Percentiles rank a stretch among this genome's conserved stretches.
Conservation (phyloP, 225 moss, liverwort and hornwort species). For the Marchantia polymorpha region DNA sequence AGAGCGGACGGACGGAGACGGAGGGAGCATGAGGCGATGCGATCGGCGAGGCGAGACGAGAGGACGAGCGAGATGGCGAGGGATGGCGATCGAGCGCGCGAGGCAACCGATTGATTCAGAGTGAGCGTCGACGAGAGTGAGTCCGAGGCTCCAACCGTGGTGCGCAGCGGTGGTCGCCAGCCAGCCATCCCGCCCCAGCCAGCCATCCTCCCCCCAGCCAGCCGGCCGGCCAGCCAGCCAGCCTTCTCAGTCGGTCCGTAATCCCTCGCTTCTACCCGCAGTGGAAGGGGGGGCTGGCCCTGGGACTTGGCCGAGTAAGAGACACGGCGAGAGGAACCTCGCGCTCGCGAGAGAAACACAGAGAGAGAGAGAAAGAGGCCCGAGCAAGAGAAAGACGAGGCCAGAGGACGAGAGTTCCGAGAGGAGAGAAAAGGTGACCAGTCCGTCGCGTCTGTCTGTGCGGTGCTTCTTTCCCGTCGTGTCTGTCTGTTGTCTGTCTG, state of each 20-base stretch:
- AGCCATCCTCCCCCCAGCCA: too few species aligned
- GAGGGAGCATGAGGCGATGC: constrained; percentile 8
- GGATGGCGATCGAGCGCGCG: not conserved
- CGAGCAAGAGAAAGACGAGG: not conserved
- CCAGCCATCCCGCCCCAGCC: too few species aligned
- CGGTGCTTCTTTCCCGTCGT: constrained; percentile 16
- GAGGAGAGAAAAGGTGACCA: not conserved
- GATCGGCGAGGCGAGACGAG: constrained; percentile 1
- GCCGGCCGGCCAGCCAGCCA: too few species aligned
- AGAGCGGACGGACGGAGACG: constrained; percentile 19
- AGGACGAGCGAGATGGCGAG: not conserved
- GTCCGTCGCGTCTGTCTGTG: constrained; percentile 14
- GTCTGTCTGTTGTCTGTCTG: constrained; percentile 1
- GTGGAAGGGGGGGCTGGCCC: not conserved
- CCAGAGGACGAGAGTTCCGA: not conserved
- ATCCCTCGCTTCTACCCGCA: constrained; percentile 5
- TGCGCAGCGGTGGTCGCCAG: not conserved
- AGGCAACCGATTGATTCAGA: not conserved
- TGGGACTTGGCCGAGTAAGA: not conserved
- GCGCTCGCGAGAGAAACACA: constrained; percentile 5
- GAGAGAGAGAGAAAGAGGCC: not conserved
- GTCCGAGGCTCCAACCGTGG: constrained; percentile 4
- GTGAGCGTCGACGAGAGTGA: not conserved
- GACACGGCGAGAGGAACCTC: not conserved
- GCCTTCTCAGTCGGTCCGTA: constrained; percentile 7